Conservation (phyloP, 1,284 basidiomycete genomes). For the Leccinum subfulvum region DNA sequence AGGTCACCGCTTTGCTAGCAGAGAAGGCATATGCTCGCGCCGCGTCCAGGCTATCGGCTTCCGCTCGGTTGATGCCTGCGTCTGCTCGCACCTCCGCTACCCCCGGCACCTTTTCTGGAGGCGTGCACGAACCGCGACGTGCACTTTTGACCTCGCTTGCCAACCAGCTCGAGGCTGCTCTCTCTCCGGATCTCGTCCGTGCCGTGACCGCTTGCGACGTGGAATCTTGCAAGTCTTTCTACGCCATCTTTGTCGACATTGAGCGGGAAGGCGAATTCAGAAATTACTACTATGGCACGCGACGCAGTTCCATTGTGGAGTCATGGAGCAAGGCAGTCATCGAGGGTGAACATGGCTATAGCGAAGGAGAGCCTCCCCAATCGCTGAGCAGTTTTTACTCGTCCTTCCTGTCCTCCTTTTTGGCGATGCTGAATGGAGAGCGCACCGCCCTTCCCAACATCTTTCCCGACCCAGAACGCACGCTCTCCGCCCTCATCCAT, state of each 20-base stretch:
- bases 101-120: constrained; percentile 15
- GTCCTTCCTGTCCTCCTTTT: constrained; percentile 70
- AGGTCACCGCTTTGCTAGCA: constrained; percentile 80
- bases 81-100: constrained; percentile 84
- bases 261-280: constrained; percentile 88
- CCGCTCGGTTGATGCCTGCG: constrained; percentile 81
- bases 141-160: constrained; percentile 85
- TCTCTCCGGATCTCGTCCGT: constrained; percentile 82
- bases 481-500: constrained; percentile 78
- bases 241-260: constrained; percentile 84
- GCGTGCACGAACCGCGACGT: constrained; percentile 72
- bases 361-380: constrained; percentile 29
- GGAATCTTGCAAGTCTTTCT: constrained; percentile 72
- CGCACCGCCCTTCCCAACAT: constrained; percentile 74
- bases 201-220: constrained; percentile 78
- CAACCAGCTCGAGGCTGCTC: constrained; percentile 88
- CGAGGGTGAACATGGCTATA: constrained; percentile 34
- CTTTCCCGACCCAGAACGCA: constrained; percentile 74
- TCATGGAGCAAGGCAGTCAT: constrained; percentile 65
- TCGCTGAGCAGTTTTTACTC: constrained; percentile 68
- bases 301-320: constrained; percentile 61
- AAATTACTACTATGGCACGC: constrained; percentile 88
- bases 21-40: constrained; percentile 82
- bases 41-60: constrained; percentile 84
- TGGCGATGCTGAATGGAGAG: constrained; percentile 68